Percentiles rank a stretch among this genome's conserved stretches.
phyloP scores from a whole-genome alignment of 805 yeast species.

The Yarrowia deformans region DNA sequence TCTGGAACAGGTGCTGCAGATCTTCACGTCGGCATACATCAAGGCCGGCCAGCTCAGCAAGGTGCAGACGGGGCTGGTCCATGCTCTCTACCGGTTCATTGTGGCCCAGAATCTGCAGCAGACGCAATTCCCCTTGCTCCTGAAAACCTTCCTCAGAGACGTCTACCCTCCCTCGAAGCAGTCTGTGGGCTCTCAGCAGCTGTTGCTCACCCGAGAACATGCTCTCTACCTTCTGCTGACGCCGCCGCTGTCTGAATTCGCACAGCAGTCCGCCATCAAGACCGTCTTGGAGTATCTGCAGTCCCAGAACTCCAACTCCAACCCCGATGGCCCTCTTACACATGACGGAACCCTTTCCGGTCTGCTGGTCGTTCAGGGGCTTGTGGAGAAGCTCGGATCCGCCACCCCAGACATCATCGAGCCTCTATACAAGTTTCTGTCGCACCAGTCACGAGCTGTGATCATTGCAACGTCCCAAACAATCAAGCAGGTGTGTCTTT shows the following conservation, averaged over 20 bases:
- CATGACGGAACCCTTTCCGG: constrained; percentile 18
- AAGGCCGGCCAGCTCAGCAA: constrained; percentile 25
- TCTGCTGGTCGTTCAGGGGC: constrained; percentile 42
- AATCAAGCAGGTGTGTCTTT: constrained; percentile 42
- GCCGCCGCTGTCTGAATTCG: constrained; percentile 40
- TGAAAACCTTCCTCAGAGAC: constrained; percentile 26
- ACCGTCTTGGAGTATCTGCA: constrained; percentile 44
- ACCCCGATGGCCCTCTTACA: constrained; percentile 9
- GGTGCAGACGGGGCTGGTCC: constrained; percentile 31
- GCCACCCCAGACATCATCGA: constrained; percentile 43
- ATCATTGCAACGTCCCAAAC: constrained; percentile 38
- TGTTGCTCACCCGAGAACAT: constrained; percentile 12
- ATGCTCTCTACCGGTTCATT: constrained; percentile 22
- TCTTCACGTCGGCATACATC: constrained; percentile 13
- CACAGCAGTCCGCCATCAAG: constrained; percentile 44
- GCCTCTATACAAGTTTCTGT: constrained; percentile 36
- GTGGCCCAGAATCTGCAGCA: constrained; percentile 14
- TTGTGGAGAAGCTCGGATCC: constrained; percentile 47
- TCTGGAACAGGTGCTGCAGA: constrained; percentile 16
- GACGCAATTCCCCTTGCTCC: background rate
- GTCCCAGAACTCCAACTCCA: constrained; percentile 18
- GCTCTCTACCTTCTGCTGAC: constrained; percentile 15
- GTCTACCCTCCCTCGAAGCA: constrained; percentile 16
- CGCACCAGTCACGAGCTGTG: constrained; percentile 41
- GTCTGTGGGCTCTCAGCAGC: constrained; percentile 21